Evolutionary conservation across 768 basidiomycete genomes (phyloP), one percentile per base, ranked within the genome.

Genomic region (Leccinum incarnatum): DNA sequence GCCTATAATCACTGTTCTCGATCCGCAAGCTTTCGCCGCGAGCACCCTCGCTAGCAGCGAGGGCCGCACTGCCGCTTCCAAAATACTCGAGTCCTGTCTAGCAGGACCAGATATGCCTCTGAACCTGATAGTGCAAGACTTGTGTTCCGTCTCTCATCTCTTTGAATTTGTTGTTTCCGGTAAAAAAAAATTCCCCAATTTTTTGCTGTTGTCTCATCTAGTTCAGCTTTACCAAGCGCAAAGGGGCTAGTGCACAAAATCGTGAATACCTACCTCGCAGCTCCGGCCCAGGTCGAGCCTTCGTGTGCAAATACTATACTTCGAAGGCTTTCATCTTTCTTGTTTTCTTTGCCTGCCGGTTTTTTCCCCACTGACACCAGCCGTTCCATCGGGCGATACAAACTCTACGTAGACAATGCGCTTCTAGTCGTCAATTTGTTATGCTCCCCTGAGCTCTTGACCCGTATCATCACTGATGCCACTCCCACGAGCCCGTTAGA

Each of bases 151-250:
- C 5, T 65, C 72, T 0, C 40, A 59, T 12, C 61, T 73, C 12
- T 75, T 74, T 2, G 68, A 70, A 4, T 72, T 65, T n/a, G 21
- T 75, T 2, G 23, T 73, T 2, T 75, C 74, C 2, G 59, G 73
- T 69, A 55, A 53, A 63, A 6, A 21, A 21, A 23, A 23, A 23
- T 59, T 19, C 51, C 15, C 49, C 7, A 0, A 21, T 5, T 21
- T 11, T 0, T 25, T 42, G 8, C 34, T 23, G 4, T 51, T 17
- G 12, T 40, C 58, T 60, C 52, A 63, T 0, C 21, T 27, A 11
- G 3, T 19, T 21, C 50, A 72, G 72, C 54, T 29, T 55, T 57
- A 51, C 56, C 64, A n/a, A 54, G 40, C 14, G 53, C 48, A n/a
- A 50, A 32, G 23, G 15, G 34, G 19, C n/a, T 76, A 23, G 57